Evolutionary conservation across 2,329 filamentous ascomycete genomes (phyloP).

Genomic region (Penicillium sp.): DNA sequence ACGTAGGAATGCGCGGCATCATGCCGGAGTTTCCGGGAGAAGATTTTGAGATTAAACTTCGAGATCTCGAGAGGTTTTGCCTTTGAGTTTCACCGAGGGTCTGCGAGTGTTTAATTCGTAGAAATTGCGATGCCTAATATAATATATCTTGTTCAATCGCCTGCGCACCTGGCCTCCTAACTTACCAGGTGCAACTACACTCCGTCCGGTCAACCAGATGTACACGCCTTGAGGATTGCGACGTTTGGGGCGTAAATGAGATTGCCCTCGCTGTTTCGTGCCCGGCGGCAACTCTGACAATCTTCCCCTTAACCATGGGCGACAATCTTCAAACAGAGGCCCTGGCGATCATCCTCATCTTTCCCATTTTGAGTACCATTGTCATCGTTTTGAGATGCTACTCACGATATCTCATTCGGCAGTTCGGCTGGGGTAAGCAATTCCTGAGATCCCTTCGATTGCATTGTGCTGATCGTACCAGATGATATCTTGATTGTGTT

Average conservation of each 20-base stretch:
- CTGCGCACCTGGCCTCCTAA: too few species aligned
- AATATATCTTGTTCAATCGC: too few species aligned
- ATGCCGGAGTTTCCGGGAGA: not conserved
- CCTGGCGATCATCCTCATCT: not conserved
- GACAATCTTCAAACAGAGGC: not conserved
- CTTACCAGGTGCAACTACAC: too few species aligned
- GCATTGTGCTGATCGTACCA: conserved; percentile 3
- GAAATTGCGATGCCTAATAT: not conserved
- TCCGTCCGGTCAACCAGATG: too few species aligned
- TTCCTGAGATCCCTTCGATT: not conserved
- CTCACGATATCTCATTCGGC: conserved; percentile 1
- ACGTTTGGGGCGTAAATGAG: too few species aligned
- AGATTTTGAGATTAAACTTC: not conserved
- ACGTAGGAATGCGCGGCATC: not conserved
- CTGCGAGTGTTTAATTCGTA: not conserved
- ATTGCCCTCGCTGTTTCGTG: not conserved
- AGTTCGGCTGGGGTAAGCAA: conserved; percentile 6
- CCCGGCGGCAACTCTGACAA: too few species aligned
- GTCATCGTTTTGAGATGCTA: not conserved
- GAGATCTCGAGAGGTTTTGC: not conserved
- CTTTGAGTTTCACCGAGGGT: not conserved
- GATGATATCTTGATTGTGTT: conserved; percentile 31
- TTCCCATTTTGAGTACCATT: not conserved
- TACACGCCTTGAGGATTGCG: too few species aligned
- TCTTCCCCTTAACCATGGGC: not conserved